Conservation (phyloP, 2,329 filamentous ascomycete genomes). For the Tolypocladium nubicola region DNA sequence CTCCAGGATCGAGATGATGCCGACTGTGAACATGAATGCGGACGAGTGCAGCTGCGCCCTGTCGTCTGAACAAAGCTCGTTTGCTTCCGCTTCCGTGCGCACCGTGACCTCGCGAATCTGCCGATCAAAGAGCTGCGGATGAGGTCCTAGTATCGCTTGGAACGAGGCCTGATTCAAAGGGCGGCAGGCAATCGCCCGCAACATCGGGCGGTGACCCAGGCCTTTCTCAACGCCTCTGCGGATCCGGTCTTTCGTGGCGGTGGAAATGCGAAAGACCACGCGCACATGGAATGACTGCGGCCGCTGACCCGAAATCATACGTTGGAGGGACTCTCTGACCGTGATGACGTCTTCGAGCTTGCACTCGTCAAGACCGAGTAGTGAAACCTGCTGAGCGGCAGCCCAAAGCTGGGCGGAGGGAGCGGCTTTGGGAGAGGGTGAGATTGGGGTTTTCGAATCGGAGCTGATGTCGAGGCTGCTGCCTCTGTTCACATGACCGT, state of each 20-base stretch:
- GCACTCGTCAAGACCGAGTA: constrained; percentile 9
- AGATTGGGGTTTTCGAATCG: not conserved
- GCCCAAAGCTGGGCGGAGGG: not conserved
- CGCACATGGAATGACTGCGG: constrained; percentile 24
- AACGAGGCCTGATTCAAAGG: constrained; percentile 7
- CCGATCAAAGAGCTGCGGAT: constrained; percentile 11
- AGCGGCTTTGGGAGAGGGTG: not conserved
- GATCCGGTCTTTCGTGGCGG: constrained; percentile 10
- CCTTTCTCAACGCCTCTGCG: constrained; percentile 15
- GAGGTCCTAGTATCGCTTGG: constrained; percentile 16
- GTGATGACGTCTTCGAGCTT: constrained; percentile 18
- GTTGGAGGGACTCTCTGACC: constrained; percentile 17
- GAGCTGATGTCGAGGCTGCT: not conserved
- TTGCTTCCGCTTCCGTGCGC: constrained; percentile 11
- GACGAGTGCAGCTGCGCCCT: constrained; percentile 7
- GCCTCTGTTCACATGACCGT: too few relatives aligned
- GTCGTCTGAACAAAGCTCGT: constrained; percentile 9
- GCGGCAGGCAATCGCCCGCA: constrained; percentile 17
- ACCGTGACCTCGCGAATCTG: constrained; percentile 14
- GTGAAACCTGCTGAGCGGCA: constrained; percentile 3
- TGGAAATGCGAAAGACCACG: constrained; percentile 17
- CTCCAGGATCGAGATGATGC: constrained; percentile 11
- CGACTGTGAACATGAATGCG: constrained; percentile 19
- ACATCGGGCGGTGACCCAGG: constrained; percentile 15
- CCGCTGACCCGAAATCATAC: constrained; percentile 18